Conservation (phyloP, 352 stramenopile genomes). For the Phytophthora quininea region DNA sequence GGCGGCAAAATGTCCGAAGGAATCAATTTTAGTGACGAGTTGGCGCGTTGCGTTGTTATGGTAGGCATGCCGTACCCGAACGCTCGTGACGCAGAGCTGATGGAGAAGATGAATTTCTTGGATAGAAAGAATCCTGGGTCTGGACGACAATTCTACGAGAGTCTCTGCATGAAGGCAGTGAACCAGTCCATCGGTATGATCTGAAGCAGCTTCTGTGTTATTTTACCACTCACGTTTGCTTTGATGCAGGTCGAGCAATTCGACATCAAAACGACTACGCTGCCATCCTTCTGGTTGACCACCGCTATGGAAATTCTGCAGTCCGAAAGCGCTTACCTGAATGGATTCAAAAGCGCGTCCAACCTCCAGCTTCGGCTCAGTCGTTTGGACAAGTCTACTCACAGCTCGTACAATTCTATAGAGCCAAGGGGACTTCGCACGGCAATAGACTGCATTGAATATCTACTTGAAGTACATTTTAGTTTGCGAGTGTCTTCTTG, state of each 20-base stretch:
- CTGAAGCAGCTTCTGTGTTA: not conserved
- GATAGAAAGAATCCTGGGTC: slow-evolving; percentile 66
- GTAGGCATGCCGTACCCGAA: slow-evolving; percentile 99
- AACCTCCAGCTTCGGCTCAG: slow-evolving; percentile 36
- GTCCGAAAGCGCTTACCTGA: slow-evolving; percentile 74
- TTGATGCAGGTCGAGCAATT: slow-evolving; percentile 91
- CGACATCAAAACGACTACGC: slow-evolving; percentile 98
- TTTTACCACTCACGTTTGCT: not conserved
- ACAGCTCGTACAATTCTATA: slow-evolving; percentile 84
- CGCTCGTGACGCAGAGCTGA: slow-evolving; percentile 94
- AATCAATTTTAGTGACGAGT: slow-evolving; percentile 99
- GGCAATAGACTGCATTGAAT: slow-evolving; percentile 12
- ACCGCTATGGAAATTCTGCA: slow-evolving; percentile 85
- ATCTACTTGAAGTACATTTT: slow-evolving; percentile 12
- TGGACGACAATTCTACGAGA: slow-evolving; percentile 96
- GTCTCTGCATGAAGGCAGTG: slow-evolving; percentile 98
- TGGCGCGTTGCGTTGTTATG: slow-evolving; percentile 97
- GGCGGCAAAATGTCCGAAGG: slow-evolving; percentile 99
- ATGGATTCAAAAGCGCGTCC: slow-evolving; percentile 85
- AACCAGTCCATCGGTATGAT: slow-evolving; percentile 98
- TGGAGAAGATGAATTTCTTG: slow-evolving; percentile 97
- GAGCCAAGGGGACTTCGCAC: slow-evolving; percentile 35
- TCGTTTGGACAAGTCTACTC: slow-evolving; percentile 78
- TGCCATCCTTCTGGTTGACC: slow-evolving; percentile 96
- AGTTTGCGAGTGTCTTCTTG: slow-evolving; percentile 41